Evolutionary conservation across 257 asterid genomes (phyloP).

Genomic region (Solanum corneliomulleri): DNA sequence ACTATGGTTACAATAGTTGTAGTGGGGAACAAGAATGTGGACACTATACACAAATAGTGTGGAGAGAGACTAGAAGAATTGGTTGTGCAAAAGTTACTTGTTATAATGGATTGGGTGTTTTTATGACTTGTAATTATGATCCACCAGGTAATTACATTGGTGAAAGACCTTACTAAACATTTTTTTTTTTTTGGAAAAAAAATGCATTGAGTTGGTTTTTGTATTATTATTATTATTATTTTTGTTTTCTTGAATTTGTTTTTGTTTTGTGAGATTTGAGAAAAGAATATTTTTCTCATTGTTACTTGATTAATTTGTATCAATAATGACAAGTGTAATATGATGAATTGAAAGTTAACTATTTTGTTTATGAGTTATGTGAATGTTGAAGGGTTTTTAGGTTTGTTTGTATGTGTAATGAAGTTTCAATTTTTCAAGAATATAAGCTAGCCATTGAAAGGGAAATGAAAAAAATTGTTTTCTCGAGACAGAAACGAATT

Average conservation of each 20-base stretch:
- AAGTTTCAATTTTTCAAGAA: neutral
- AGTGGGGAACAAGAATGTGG: constrained; percentile 29
- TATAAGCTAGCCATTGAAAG: neutral
- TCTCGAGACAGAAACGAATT: rapidly evolving
- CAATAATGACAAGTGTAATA: neutral
- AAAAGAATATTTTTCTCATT: neutral
- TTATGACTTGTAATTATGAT: constrained; percentile 43
- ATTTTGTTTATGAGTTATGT: neutral
- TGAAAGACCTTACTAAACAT: constrained; percentile 27
- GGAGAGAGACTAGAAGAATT: constrained; percentile 22
- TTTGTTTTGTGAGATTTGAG: neutral
- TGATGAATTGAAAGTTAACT: neutral
- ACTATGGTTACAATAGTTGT: constrained; percentile 27
- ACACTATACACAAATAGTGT: constrained; percentile 44
- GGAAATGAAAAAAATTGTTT: neutral
- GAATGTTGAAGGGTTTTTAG: neutral
- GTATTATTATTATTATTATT: neutral
- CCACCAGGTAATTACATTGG: constrained; percentile 49
- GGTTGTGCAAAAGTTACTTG: constrained; percentile 37
- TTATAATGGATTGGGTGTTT: constrained; percentile 24
- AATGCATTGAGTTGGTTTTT: neutral
- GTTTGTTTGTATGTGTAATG: neutral
- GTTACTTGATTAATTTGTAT: neutral
- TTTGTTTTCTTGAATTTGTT: neutral
- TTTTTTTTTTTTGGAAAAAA: no score